Evolutionary conservation across 768 basidiomycete species (phyloP).

Genomic region (Sporobolomyces pararoseus): DNA sequence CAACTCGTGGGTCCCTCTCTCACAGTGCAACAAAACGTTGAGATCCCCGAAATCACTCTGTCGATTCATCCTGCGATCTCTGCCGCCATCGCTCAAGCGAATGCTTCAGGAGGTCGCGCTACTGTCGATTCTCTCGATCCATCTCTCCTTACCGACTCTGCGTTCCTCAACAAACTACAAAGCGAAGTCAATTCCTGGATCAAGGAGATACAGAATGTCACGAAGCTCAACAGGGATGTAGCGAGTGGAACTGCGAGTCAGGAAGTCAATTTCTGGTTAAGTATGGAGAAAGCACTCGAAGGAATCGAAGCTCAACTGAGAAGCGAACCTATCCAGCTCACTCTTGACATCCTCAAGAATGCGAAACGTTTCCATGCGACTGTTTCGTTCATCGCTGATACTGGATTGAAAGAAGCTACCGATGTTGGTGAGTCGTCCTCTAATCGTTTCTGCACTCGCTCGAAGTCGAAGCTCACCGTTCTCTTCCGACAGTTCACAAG

Average conservation of each 20-base stretch:
- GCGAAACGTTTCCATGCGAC: slow-evolving; percentile 97
- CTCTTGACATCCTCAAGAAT: slow-evolving; percentile 76
- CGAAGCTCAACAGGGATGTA: slow-evolving; percentile 90
- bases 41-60: slow-evolving; percentile 94
- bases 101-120: slow-evolving; percentile 53
- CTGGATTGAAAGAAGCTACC: slow-evolving; percentile 88
- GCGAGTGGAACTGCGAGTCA: slow-evolving; percentile 92
- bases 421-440: slow-evolving; percentile 63
- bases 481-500: slow-evolving; percentile 68
- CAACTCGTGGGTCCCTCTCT: not conserved
- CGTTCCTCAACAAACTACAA: slow-evolving; percentile 89
- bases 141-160: slow-evolving; percentile 76
- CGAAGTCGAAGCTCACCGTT: too few relatives aligned
- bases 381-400: slow-evolving; percentile 95
- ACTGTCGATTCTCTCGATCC: slow-evolving; percentile 71
- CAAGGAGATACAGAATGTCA: slow-evolving; percentile 93
- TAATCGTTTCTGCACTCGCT: not conserved
- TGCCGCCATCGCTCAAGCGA: slow-evolving; percentile 67
- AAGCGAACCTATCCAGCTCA: slow-evolving; percentile 71
- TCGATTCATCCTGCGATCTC: slow-evolving; percentile 86
- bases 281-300: slow-evolving; percentile 86
- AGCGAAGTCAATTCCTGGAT: slow-evolving; percentile 96
- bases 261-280: slow-evolving; percentile 98
- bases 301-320: slow-evolving; percentile 85
- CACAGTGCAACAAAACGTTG: slow-evolving; percentile 87